Conservation (phyloP, 345 rosid genomes). For the Eucalyptus curtisii region DNA sequence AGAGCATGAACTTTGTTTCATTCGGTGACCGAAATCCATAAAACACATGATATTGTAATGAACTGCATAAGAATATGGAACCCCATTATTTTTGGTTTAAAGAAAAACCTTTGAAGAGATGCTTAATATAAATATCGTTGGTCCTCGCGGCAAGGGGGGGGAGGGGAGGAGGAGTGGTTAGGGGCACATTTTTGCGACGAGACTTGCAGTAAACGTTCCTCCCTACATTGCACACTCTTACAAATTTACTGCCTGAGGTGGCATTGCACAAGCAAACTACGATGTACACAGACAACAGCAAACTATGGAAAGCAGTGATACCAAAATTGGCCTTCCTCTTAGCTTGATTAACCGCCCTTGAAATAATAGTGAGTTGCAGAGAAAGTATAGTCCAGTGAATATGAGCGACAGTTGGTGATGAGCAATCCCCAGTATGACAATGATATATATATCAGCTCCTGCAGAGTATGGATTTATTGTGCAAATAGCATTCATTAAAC, state of each 20-base stretch:
- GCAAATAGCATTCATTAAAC: neutral
- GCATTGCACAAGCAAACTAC: neutral
- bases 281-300: neutral
- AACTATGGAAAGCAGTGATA: neutral
- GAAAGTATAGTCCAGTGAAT: neutral
- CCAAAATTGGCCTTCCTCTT: neutral
- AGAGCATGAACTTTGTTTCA: neutral
- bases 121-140: neutral
- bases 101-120: neutral
- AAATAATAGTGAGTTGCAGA: neutral
- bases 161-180: accelerated
- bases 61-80: neutral
- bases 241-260: neutral
- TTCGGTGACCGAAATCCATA: neutral
- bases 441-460: neutral
- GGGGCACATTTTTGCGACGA: neutral
- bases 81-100: neutral
- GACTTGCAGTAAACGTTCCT: neutral
- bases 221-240: neutral
- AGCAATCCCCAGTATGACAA: neutral
- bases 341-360: neutral
- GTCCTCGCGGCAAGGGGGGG: accelerated
- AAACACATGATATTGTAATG: neutral
- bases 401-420: neutral
- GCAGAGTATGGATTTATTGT: neutral